These are phyloP conservation scores for Pharnaceum exiguum DNA, from an alignment of 148 eudicot genomes.

Conservation along the genomic window DNA sequence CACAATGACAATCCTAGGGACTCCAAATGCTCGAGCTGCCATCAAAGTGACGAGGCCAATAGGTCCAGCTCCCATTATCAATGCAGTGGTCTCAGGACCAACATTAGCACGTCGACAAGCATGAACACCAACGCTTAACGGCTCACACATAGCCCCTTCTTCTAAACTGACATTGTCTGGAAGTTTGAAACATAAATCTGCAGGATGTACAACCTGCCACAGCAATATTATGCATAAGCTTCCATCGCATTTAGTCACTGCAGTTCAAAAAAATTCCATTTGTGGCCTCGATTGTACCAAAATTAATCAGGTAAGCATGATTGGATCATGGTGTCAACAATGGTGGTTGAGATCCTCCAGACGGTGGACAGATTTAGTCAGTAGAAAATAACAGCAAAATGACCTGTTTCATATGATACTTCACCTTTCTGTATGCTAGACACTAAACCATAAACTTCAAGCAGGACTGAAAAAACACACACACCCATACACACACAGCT, in stretches of 20 bases:
- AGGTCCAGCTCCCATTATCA: slow-evolving; percentile 88
- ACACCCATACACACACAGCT: no score
- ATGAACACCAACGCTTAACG: slow-evolving; percentile 78
- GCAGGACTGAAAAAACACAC: no score
- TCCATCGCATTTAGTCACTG: not conserved
- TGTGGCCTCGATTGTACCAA: no score
- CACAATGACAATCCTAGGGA: slow-evolving; percentile 64
- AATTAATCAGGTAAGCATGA: no score
- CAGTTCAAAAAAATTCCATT: not conserved
- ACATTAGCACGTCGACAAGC: slow-evolving; percentile 84
- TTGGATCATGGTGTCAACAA: no score
- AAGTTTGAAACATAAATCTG: slow-evolving; percentile 86
- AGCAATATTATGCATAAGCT: not conserved
- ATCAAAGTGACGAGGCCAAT: slow-evolving; percentile 82
- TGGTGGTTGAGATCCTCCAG: no score
- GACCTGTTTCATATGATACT: no score
- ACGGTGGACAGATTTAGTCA: no score
- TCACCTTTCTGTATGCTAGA: no score
- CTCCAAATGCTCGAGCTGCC: slow-evolving; percentile 95
- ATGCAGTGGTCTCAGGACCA: slow-evolving; percentile 64
- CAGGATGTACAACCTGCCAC: slow-evolving; percentile 92
- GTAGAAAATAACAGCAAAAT: no score
- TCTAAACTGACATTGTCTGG: slow-evolving; percentile 86
- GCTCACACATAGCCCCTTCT: slow-evolving; percentile 77
- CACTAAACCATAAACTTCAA: no score